Base-by-base conservation (phyloP, 177 flowering plant species). In the Telopea speciosissima region DNA sequence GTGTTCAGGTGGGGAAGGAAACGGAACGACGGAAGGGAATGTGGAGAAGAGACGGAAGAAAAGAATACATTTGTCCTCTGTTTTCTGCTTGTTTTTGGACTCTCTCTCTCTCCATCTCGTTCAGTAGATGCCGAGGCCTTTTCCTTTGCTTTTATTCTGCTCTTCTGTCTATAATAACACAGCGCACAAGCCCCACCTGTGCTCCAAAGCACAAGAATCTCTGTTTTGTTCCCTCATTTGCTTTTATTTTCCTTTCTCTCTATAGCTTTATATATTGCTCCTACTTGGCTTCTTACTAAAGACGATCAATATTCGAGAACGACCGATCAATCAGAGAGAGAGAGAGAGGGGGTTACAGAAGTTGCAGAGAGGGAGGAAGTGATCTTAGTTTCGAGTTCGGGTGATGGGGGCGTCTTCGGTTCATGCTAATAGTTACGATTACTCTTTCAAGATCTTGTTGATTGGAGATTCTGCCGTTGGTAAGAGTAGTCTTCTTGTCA, bases 391-490 rank as follows among this genome's bases (percentile, higher is more conserved):
- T 33, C 5, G 16, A 36, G 31, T 64, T 33, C 5, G 16, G 25
- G 31, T 62, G 66, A 86, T 87, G 89, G 85, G 87, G 59, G 83
- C 87, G 21, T 77, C 85, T 36, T 81, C 90, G 8, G 85, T 79
- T 21, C 81, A 80, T 69, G 73, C 82, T 26, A 74, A 72, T 54
- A 74, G 73, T 65, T 87, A 82, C 66, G 97, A 91, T 87, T 86
- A 85, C 28, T 91, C 97, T 0, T 91, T 90, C 73, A 91, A 91
- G 89, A 81, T 91, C 80, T 80, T 90, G 82, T 76, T 91, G 82
- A 83, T 90, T 68, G 97, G 97, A 4, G 97, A 90, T 65, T 90
- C 97, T 14, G 90, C 84, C 11, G 97, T 91, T 61, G 97, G 97
- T 23, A 91, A 91, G 72, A 91, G 95, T 67, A 88, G 97, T 73